Base-by-base conservation (phyloP, 768 basidiomycete genomes). In the Strobilomyces confusus region DNA sequence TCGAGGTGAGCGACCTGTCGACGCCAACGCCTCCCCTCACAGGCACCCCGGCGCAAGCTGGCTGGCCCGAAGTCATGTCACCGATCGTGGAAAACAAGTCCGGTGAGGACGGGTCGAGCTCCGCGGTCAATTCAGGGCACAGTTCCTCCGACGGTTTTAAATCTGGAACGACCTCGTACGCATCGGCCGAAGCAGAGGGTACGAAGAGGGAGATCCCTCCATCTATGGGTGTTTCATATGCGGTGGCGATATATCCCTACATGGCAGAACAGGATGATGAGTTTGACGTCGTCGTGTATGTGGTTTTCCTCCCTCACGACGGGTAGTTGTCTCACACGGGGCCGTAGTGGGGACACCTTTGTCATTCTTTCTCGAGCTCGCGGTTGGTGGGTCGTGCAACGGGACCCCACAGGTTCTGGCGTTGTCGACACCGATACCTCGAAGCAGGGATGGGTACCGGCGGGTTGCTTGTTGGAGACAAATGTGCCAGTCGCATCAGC, bases 381-480 rank as follows among this genome's bases (percentile, higher is more conserved):
- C 51, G 95, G 97, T 1, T 99, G 97, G 97, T 99, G 95, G 93
- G 90, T 98, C 32, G 97, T 98, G 5, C 95, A 98, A 66, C 85
- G 90, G 32, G 97, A 99, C 69, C 89, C 89, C 29, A 84, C 82
- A 33, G 94, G 94, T 5, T 80, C 85, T 4, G 92, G 93, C 11
- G 69, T 84, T 20, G 84, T 92, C 26, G 87, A 86, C 63, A 76
- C 84, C 15, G 91, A 93, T 57, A 77, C 84, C 25, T 75, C 79
- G 40, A 89, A 89, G 67, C 92, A 94, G 64, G 93, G 94, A 50
- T 98, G 95, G 95, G 95, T 99, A 3, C 95, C 95, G 37, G 95
- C 95, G 5, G 95, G 95, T 32, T 99, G 95, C 68, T 77, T 99
- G 14, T 80, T 98, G 34, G 95, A 99, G 70, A 92, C 92, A 7